A percentile compares a stretch with the other conserved stretches of the same genome.
phyloP scores from a whole-genome alignment of 345 rosid species.

The Salix koriyanagi region DNA sequence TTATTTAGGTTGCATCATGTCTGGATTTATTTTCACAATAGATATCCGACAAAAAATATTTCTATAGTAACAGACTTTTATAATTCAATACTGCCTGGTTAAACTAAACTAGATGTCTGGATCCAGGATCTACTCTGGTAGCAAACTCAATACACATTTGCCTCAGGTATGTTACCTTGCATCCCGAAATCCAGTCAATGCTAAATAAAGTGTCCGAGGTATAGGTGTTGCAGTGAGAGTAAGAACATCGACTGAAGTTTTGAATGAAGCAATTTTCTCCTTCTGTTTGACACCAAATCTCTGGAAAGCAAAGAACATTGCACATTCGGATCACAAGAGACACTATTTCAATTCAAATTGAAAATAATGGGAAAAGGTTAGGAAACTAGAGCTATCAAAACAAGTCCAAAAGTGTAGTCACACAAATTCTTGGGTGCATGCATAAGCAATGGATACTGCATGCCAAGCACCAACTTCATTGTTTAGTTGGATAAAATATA shows the following conservation, averaged over 20 bases:
- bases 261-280: constrained; percentile 93
- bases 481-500: neutral
- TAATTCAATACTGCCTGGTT: neutral
- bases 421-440: neutral
- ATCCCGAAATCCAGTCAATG: constrained; percentile 96
- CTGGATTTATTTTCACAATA: neutral
- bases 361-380: neutral
- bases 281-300: constrained; percentile 98
- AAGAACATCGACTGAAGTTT: constrained; percentile 91
- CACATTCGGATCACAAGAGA: constrained; percentile 9
- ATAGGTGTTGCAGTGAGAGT: constrained; percentile 96
- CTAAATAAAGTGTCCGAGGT: constrained; percentile 91
- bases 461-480: neutral
- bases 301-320: constrained; percentile 40
- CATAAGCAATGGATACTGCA: neutral
- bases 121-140: neutral
- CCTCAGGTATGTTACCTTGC: constrained; percentile 59
- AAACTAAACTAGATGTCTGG: constrained; percentile 6
- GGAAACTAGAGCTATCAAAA: neutral
- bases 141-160: neutral
- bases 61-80: neutral
- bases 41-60: neutral
- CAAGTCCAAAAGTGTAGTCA: neutral
- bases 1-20: neutral
- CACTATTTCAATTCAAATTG: constrained; percentile 2